Conservation (phyloP, 805 yeast genomes). For the Wickerhamomyces sydowiorum region DNA sequence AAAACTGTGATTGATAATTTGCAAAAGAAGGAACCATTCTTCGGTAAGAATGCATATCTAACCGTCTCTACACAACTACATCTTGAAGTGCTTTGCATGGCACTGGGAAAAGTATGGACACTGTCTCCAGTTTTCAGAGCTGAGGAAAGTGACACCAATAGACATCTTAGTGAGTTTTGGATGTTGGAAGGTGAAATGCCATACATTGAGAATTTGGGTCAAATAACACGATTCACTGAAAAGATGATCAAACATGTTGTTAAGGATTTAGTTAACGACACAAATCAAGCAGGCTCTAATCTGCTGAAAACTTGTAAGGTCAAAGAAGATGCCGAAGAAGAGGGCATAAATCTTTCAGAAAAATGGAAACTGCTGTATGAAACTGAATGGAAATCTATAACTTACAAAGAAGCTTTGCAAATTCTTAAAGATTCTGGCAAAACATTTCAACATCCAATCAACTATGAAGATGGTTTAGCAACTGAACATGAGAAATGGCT, state of each 20-base stretch:
- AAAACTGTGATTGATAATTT: constrained; percentile 15
- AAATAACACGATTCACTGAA: constrained; percentile 64
- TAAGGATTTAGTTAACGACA: constrained; percentile 21
- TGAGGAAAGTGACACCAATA: constrained; percentile 81
- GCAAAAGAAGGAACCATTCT: constrained; percentile 35
- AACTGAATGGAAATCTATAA: constrained; percentile 58
- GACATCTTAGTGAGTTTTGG: constrained; percentile 96
- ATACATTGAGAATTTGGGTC: constrained; percentile 50
- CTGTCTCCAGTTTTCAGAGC: constrained; percentile 92
- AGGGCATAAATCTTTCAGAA: constrained; percentile 22
- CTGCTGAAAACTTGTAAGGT: constrained; percentile 29
- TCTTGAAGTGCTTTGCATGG: constrained; percentile 70
- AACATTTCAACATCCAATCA: constrained; percentile 38
- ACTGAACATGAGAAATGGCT: constrained; percentile 92
- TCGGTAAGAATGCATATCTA: constrained; percentile 61
- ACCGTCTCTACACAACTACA: constrained; percentile 94
- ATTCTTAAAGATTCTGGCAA: constrained; percentile 30
- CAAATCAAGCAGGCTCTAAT: constrained; percentile 19
- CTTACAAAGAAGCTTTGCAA: constrained; percentile 72
- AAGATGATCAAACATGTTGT: constrained; percentile 56
- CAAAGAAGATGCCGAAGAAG: constrained; percentile 27
- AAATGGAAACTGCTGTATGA: constrained; percentile 59
- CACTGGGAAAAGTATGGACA: constrained; percentile 81
- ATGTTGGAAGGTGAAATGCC: constrained; percentile 92
- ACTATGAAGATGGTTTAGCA: constrained; percentile 69